Base-by-base conservation (phyloP, 176 grass and related monocot genomes). In the Juncus effusus region DNA sequence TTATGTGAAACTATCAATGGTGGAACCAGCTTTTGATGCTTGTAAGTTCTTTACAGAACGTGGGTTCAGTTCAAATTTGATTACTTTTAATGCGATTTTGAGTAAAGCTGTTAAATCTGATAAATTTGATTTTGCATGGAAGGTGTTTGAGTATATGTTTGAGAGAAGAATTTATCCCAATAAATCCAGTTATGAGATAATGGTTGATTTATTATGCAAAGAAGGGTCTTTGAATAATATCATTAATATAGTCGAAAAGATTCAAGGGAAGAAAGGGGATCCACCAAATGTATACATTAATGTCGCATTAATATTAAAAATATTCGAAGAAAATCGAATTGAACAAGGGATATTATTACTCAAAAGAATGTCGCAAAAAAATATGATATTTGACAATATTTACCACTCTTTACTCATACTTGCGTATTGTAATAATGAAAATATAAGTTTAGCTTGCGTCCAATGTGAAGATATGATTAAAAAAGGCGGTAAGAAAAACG, bases 81-180 rank as follows among this genome's bases (percentile, higher is more conserved):
- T 89, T 55, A 86, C 79, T 16, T 96, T 91, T 79, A 91, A 96
- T 76, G 74, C 74, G 10, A 51, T 83, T 62, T 42, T 96, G 58
- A 74, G 74, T 3, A 78, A 77, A 0, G 73, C 82, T 0, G 76
- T 76, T 61, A 76, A 71, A 36, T 40, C 74, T n/a, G 63, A 54
- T 67, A 55, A 63, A 57, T 80, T 80, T 74, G 40, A 56, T 5
- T 61, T 82, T 54, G 87, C 87, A 15, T 96, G 87, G 92, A 79
- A 88, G 79, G 85, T 91, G 82, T 86, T 96, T 77, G 87, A 91
- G 82, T 74, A 74, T 82, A 96, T 96, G 92, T 73, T 86, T 15
- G 79, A 74, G 3, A 91, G 74, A 77, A 84, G 87, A 36, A 49
- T 91, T 16, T 88, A 86, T 50, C 87, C 84, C 13, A 84, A 91